Base-by-base conservation (phyloP, 2,329 filamentous ascomycete species). In the Sporothrix brunneoviolacea region DNA sequence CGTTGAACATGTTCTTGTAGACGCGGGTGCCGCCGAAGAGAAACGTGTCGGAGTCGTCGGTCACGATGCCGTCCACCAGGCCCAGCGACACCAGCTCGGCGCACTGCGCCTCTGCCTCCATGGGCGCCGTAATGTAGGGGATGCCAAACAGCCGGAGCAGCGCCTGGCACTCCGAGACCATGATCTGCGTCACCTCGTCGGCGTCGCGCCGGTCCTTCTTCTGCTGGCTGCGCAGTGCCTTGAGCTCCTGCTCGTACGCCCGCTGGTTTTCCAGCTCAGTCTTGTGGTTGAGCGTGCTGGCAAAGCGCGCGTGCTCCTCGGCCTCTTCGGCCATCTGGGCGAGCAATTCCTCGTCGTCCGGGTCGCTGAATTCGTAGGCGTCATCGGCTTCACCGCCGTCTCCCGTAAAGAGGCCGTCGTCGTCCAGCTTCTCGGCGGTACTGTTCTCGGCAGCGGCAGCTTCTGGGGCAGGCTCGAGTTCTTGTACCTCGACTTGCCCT, bases 1-100 rank as follows among this genome's bases (percentile, higher is more conserved):
- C 85, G 68, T 96, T 98, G 75, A 98, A 98, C 90, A 98, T 95
- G 72, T 98, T 98, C 68, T 98, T 98, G 75, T 98, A 98, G 19
- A 98, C 86, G 16, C 91, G 79, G 0, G 90, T 98, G 33, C 93
- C 94, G 16, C 93, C 94, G 65, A 98, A 98, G 1, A 98, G 78
- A 62, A 98, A 98, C 1, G 85, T 94, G 71, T 98, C 93, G 3
- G 87, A 94, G 64, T 98, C 93, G 61, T 98, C 93, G 0, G 94
- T 98, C 27, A 98, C 91, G 55, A 98, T 95, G 12, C 94, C 93
- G 64, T 98, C 94, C 8, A 98, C 94, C 0, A 97, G 80, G 0
- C 89, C 88, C 0, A 97, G 73, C 0, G 70, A 71, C 1, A 98
- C 91, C 4, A 98, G 79, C 67, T 95, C 88, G 0, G 93, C 93